Base-by-base conservation (phyloP, 2,329 filamentous ascomycete species). In the Penicillium sclerotigenum region DNA sequence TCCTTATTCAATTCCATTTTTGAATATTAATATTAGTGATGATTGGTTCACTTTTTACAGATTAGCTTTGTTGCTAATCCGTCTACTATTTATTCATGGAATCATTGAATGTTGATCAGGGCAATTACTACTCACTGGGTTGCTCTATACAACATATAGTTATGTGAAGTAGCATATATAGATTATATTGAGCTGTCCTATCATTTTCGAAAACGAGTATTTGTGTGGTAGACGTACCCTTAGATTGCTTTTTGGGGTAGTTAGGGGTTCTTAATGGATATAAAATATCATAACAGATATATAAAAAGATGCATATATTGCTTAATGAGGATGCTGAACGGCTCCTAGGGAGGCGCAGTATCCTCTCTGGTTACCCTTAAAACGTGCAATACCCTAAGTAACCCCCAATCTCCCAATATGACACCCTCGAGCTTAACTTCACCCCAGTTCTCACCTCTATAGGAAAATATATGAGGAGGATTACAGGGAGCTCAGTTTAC, bases 1-100 rank as follows among this genome's bases (percentile, higher is more conserved):
- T 33, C 16, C 34, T 56, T 56, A 56, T 52, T 52, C 47, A 52
- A 1, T 13, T 8, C 26, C 26, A 5, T 22, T 38, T 38, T 51
- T 33, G 10, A 38, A 2, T 8, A n/a, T 8, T n/a, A 8, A 10
- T 11, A 13, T 28, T 28, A 24, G 9, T 5, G 5, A 14, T 18
- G 10, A 7, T 26, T 14, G 9, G 11, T 10, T 33, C 0, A 5
- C 2, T 16, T 43, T 14, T 41, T 22, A 9, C 6, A 6, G 5
- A 6, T 8, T 41, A 10, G 13, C 2, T 7, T 38, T 40, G 1
- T 20, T 11, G 10, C 14, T 29, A 2, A n/a, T n/a, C 18, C 16
- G 2, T 28, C 22, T 10, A 29, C 3, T 29, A 7, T 48, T 20
- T 29, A 7, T 48, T 20, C 0, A 22, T n/a, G 10, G 13, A 4